phyloP scores from a whole-genome alignment of 345 rosid genomes.

The Brassica carinata region DNA sequence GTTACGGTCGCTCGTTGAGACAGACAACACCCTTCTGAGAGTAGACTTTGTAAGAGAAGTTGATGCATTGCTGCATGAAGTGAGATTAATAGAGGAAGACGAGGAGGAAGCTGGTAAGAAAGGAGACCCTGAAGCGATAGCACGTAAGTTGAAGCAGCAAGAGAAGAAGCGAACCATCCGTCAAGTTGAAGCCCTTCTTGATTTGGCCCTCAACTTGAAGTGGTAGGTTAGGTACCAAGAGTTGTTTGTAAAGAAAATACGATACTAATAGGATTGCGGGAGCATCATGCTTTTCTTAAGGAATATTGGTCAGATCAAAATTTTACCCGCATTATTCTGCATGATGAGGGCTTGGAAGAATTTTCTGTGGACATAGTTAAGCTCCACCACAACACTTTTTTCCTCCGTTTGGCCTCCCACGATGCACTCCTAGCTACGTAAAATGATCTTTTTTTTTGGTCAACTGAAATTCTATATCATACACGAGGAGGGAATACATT shows the following conservation, averaged over 20 bases:
- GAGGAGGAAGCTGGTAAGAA: constrained; percentile 44
- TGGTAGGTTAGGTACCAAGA: constrained; percentile 47
- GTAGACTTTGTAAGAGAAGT: constrained; percentile 92
- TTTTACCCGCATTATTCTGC: not conserved
- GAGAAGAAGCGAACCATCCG: constrained; percentile 75
- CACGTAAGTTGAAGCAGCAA: constrained; percentile 78
- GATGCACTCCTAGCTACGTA: not conserved
- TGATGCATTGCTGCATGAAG: constrained; percentile 77
- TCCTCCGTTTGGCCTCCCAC: not conserved
- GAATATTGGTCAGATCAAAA: not conserved
- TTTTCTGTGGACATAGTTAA: not conserved
- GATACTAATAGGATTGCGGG: not conserved
- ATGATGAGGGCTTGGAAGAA: too few species aligned
- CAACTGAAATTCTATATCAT: too few species aligned
- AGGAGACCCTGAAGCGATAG: constrained; percentile 70
- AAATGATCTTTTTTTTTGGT: not conserved
- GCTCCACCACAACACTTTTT: not conserved
- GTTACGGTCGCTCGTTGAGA: constrained; percentile 55
- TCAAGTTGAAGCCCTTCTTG: constrained; percentile 75
- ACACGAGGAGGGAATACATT: too few species aligned
- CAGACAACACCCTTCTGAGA: constrained; percentile 66
- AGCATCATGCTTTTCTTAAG: not conserved
- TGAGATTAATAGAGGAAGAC: constrained; percentile 50
- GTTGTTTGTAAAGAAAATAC: not conserved
- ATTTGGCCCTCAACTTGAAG: constrained; percentile 68